Evolutionary conservation across 306 rosid species (phyloP).

Genomic region (Oemleria cerasiformis): DNA sequence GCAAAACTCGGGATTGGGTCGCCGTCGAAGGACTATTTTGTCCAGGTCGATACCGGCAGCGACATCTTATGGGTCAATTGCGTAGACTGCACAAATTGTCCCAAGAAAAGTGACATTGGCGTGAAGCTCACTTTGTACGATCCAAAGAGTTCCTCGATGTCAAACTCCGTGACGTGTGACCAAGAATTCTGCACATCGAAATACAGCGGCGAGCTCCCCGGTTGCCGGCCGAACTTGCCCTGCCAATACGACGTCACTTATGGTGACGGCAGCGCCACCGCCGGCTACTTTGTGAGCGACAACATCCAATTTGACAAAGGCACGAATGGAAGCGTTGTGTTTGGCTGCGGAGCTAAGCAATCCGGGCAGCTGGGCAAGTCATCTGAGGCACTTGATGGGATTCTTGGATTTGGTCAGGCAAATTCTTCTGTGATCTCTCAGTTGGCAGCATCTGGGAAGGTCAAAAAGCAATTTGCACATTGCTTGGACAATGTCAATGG

Average conservation of each 20-base stretch:
- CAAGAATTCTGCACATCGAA: conserved; percentile 61
- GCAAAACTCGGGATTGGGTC: conserved; percentile 77
- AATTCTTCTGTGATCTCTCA: conserved; percentile 89
- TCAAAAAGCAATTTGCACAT: conserved; percentile 77
- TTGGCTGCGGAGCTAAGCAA: conserved; percentile 88
- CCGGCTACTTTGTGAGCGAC: conserved; percentile 80
- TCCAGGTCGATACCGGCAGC: conserved; percentile 97
- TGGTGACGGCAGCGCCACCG: conserved; percentile 82
- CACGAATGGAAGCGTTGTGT: conserved; percentile 47
- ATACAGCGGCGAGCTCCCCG: conserved; percentile 47
- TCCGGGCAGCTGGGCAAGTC: conserved; percentile 58
- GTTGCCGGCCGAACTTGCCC: conserved; percentile 48
- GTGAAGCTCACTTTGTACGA: conserved; percentile 68
- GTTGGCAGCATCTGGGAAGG: conserved; percentile 80
- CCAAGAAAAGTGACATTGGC: conserved; percentile 69
- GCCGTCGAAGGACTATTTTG: conserved; percentile 68
- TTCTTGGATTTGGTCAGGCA: conserved; percentile 92
- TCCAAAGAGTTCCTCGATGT: conserved; percentile 45
- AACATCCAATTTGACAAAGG: conserved; percentile 44
- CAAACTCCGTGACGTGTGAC: conserved; percentile 48
- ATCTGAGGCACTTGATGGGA: conserved; percentile 82
- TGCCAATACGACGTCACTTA: conserved; percentile 72
- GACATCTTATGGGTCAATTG: conserved; percentile 92
- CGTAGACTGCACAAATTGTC: conserved; percentile 63
- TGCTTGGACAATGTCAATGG: conserved; percentile 72